Percentiles rank a stretch among this genome's conserved stretches.
Evolutionary conservation across 495 filamentous ascomycete species (phyloP).

Genomic region (Lineolata rhizophorae): DNA sequence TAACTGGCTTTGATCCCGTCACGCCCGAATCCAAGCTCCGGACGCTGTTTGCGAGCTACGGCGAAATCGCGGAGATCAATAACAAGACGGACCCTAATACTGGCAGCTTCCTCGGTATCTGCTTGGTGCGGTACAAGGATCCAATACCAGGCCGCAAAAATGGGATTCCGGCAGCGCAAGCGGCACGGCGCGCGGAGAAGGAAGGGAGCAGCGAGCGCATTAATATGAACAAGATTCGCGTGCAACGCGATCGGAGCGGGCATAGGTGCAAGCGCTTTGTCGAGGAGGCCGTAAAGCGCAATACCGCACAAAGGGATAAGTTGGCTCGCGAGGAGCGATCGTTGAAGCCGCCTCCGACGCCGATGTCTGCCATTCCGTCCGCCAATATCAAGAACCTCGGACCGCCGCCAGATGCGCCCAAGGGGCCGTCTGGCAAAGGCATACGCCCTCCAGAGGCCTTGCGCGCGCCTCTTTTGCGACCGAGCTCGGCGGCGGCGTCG

Average conservation of each 20-base stretch:
- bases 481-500: constrained; percentile 25
- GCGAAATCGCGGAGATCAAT: constrained; percentile 69
- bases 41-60: constrained; percentile 66
- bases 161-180: constrained; percentile 38
- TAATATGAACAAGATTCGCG: constrained; percentile 47
- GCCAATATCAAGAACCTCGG: constrained; percentile 25
- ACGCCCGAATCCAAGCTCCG: constrained; percentile 54
- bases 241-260: constrained; percentile 77
- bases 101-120: constrained; percentile 81
- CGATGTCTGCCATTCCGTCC: constrained; percentile 11
- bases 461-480: constrained; percentile 17
- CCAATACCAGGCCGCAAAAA: constrained; percentile 28
- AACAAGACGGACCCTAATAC: constrained; percentile 85
- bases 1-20: constrained; percentile 84
- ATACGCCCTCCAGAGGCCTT: constrained; percentile 26
- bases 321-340: constrained; percentile 3
- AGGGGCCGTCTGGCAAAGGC: constrained; percentile 57
- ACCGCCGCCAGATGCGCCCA: constrained; percentile 63
- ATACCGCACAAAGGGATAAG: constrained; percentile 26
- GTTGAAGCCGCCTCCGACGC: constrained; percentile 8
- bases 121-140: constrained; percentile 74
- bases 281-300: constrained; percentile 42
- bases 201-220: constrained; percentile 47
- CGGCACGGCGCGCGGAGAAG: constrained; percentile 56
- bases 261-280: constrained; percentile 53